Base-by-base conservation (phyloP, 1,284 basidiomycete genomes). In the Limonomyces culmigenus region DNA sequence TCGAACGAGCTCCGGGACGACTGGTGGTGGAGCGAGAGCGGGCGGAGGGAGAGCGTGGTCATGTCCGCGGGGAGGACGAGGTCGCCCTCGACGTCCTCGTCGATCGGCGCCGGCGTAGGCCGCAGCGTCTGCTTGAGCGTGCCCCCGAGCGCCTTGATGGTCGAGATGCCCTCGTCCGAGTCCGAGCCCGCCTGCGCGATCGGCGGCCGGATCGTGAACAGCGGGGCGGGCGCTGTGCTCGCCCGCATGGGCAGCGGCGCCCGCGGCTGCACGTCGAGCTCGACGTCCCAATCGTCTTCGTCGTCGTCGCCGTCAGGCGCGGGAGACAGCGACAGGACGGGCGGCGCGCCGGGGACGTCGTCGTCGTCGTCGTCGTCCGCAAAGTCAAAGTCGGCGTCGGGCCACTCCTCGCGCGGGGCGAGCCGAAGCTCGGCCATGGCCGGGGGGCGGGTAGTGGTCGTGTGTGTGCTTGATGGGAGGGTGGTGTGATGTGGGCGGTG, bases 321-420 rank as follows among this genome's bases (percentile, higher is more conserved):
- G 42, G 68, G 62, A 19, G 55, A 55, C 41, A 62, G 60, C 18
- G 62, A 63, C 19, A 70, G 54, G 44, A 72, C 70, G 36, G 84
- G 66, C 34, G 68, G 61, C 37, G 69, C 67, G 36, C 69, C 80
- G n/a, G n/a, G n/a, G n/a, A n/a, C n/a, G n/a, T n/a, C n/a, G n/a
- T n/a, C n/a, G n/a, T n/a, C n/a, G n/a, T n/a, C n/a, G 8, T 27
- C 23, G 23, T 27, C 23, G 38, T 85, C 80, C 36, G 75, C 74
- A 23, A 86, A 58, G 50, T 84, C 81, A 49, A 86, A 85, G 56
- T 86, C 81, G 41, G 77, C 75, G 53, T 86, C 80, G 36, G 67
- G 64, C 80, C 80, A 83, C 60, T 84, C 79, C 56, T 85, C 80
- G 39, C 67, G 67, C 32, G 65, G 59, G 17, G 71, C 74, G 13